A percentile compares a stretch with the other conserved stretches of the same genome.
phyloP scores from a whole-genome alignment of 495 filamentous ascomycete species.

The Talaromyces ruber region DNA sequence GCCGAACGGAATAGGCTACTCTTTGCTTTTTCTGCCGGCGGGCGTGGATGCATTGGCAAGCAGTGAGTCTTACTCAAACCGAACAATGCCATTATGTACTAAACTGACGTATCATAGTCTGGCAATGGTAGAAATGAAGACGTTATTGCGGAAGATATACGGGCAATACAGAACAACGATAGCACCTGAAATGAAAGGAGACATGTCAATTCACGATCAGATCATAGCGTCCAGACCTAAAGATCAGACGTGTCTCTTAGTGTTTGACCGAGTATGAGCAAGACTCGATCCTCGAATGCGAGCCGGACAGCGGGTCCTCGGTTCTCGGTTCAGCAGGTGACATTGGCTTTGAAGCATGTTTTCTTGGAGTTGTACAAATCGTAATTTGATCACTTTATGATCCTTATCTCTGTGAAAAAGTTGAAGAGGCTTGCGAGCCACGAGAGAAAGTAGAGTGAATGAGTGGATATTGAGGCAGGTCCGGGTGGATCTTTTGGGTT shows the following conservation, averaged over 20 bases:
- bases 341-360: background rate
- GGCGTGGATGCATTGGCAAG: slow-evolving; percentile 36
- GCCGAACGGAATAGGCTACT: slow-evolving; percentile 32
- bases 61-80: slow-evolving; percentile 21
- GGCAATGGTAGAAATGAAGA: slow-evolving; percentile 60
- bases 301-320: background rate
- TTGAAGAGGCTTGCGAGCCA: background rate
- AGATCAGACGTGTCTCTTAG: slow-evolving; percentile 45
- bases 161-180: slow-evolving; percentile 44
- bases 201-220: slow-evolving; percentile 50
- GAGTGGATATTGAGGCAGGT: background rate
- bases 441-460: background rate
- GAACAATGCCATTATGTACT: background rate
- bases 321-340: background rate
- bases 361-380: background rate
- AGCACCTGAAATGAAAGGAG: slow-evolving; percentile 39
- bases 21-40: slow-evolving; percentile 36
- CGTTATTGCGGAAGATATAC: slow-evolving; percentile 49
- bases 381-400: too few relatives aligned
- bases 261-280: slow-evolving; percentile 11
- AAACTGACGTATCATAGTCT: slow-evolving; percentile 28
- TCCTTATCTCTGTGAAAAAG: too few relatives aligned
- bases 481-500: background rate
- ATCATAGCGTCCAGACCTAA: slow-evolving; percentile 50
- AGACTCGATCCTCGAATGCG: background rate